Conservation (phyloP, 2,329 filamentous ascomycete genomes). For the Sporothrix protearum region DNA sequence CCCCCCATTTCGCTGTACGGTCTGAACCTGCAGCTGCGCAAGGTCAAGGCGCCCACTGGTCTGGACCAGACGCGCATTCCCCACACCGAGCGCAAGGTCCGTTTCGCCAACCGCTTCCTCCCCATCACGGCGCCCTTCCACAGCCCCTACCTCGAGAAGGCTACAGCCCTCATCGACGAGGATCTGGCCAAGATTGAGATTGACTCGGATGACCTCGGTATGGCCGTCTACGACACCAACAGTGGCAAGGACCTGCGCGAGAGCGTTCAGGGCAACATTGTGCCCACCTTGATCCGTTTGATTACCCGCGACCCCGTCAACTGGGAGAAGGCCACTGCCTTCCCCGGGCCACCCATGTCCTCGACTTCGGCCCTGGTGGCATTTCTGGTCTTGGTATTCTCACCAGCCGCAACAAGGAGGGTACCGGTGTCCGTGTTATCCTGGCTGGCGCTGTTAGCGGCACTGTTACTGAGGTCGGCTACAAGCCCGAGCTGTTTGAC, state of each 20-base stretch:
- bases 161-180: conserved; percentile 76
- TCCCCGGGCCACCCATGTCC: conserved; percentile 86
- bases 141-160: conserved; percentile 85
- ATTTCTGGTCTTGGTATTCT: conserved; percentile 94
- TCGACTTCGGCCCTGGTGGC: conserved; percentile 95
- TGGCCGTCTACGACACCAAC: conserved; percentile 86
- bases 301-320: conserved; percentile 93
- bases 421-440: conserved; percentile 93
- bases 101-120: conserved; percentile 94
- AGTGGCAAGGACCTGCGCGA: conserved; percentile 79
- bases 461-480: conserved; percentile 85
- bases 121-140: conserved; percentile 98
- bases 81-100: conserved; percentile 91
- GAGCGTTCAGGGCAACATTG: conserved; percentile 69
- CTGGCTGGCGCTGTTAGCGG: conserved; percentile 91
- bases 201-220: conserved; percentile 66
- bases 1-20: conserved; percentile 95
- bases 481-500: conserved; percentile 97
- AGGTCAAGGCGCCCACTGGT: conserved; percentile 96
- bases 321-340: conserved; percentile 93
- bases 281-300: conserved; percentile 81
- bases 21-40: conserved; percentile 89
- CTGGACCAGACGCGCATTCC: conserved; percentile 93
- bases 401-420: conserved; percentile 98
- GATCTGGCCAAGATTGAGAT: conserved; percentile 83